These are phyloP conservation scores for Physocladia obscura DNA, from an alignment of 192 early-diverging fungal genomes.

Conservation along the genomic window DNA sequence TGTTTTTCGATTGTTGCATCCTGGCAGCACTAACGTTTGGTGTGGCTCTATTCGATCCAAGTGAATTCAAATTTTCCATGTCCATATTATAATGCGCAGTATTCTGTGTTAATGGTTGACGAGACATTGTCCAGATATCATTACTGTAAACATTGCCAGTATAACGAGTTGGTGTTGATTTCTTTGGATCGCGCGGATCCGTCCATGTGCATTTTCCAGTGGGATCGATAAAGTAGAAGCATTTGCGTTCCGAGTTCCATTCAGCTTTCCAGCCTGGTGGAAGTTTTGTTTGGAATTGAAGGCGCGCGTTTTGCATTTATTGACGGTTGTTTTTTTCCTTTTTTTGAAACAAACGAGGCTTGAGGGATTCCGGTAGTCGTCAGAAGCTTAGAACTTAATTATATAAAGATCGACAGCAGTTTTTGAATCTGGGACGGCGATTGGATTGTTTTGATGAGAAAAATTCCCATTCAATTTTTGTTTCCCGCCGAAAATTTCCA, in stretches of 20 bases:
- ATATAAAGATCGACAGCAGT: too few relatives aligned
- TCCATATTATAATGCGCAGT: neutral
- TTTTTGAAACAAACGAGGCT: too few relatives aligned
- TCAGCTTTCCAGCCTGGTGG: slow-evolving; percentile 18
- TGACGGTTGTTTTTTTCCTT: too few relatives aligned
- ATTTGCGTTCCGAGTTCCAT: slow-evolving; percentile 1
- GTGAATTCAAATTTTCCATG: neutral
- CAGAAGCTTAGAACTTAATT: too few relatives aligned
- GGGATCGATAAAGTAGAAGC: slow-evolving; percentile 12
- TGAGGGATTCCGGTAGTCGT: too few relatives aligned
- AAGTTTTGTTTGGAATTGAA: slow-evolving; percentile 13
- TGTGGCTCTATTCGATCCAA: neutral
- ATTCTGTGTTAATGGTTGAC: neutral
- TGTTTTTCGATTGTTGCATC: neutral
- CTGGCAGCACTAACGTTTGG: neutral
- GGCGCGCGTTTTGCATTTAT: too few relatives aligned
- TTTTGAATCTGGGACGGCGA: too few relatives aligned
- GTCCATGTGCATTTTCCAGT: neutral
- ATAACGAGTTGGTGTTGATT: neutral
- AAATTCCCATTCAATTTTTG: too few relatives aligned
- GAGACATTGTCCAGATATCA: neutral
- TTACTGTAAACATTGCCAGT: neutral
- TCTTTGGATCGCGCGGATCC: slow-evolving; percentile 5
- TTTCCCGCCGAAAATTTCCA: too few relatives aligned
- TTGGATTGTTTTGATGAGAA: too few relatives aligned